Percentiles rank a stretch among this genome's conserved stretches.
Evolutionary conservation across 768 basidiomycete genomes (phyloP).

Genomic region (Leccinellum rugosiceps): DNA sequence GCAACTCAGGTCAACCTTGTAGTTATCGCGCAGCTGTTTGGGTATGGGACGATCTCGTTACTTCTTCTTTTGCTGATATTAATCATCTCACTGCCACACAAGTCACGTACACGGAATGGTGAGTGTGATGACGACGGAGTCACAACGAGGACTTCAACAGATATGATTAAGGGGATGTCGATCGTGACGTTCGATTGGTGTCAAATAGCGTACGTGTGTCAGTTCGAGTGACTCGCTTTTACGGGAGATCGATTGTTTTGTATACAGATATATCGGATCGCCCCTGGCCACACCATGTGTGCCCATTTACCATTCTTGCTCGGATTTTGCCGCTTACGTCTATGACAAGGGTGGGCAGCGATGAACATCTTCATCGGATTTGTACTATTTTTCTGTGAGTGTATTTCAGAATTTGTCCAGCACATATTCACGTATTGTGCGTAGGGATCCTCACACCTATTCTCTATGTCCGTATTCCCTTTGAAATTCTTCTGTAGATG

Average conservation of each 20-base stretch:
- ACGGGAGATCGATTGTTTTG: background rate
- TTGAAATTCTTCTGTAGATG: slow-evolving; percentile 32
- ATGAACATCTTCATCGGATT: slow-evolving; percentile 67
- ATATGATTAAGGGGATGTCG: slow-evolving; percentile 51
- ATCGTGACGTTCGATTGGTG: slow-evolving; percentile 81
- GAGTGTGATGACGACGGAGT: slow-evolving; percentile 1
- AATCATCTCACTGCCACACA: background rate
- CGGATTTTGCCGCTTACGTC: background rate
- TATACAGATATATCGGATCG: slow-evolving; percentile 26
- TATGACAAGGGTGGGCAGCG: slow-evolving; percentile 59
- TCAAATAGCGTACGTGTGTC: slow-evolving; percentile 45
- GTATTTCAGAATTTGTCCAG: background rate
- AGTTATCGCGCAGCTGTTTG: slow-evolving; percentile 48
- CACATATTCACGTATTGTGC: background rate
- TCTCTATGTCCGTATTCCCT: slow-evolving; percentile 46
- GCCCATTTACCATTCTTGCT: background rate
- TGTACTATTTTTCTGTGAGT: slow-evolving; percentile 53
- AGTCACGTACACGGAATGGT: slow-evolving; percentile 46
- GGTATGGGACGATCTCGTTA: slow-evolving; percentile 28
- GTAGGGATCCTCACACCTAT: slow-evolving; percentile 34
- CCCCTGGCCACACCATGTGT: slow-evolving; percentile 72
- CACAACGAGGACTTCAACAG: background rate
- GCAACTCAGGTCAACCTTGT: slow-evolving; percentile 12
- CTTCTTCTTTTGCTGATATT: background rate
- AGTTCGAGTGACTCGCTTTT: background rate